Evolutionary conservation across 2,329 filamentous ascomycete genomes (phyloP), one percentile per base, ranked within the genome.

Genomic region (Blastomyces gilchristii): DNA sequence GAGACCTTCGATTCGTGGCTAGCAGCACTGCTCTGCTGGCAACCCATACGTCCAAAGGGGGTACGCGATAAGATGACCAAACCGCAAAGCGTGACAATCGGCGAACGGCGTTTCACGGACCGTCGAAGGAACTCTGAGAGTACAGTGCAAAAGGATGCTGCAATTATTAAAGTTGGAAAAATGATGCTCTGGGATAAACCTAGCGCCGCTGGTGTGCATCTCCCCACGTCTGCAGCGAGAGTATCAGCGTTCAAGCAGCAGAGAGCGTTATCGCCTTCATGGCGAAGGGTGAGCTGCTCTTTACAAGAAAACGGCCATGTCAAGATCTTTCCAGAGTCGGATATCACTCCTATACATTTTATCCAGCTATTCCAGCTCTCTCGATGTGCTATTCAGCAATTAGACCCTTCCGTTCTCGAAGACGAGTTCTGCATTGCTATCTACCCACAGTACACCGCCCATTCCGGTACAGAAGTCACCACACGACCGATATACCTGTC

Each of bases 371-470:
- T 91, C 14, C 90, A 96, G 70, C 81, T 99, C 8, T 94, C 91
- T 22, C 85, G 94, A 62, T 94, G 89, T 73, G 91, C 93, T 9
- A 87, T 99, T 61, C 94, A 99, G 74, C 86, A 92, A 69, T 80
- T 99, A 60, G 91, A 97, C 74, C 85, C 86, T 61, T 96, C 92
- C 5, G 93, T 99, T 9, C 77, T 99, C 52, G 91, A 96, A 67
- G 90, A 94, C 73, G 91, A 97, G 64, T 94, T 90, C 71, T 97
- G 92, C 77, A 89, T 99, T 66, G 92, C 90, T 61, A 93, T 99
- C 57, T 97, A 97, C 71, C 93, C 94, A 18, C 92, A 93, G 66
- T 97, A 99, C 75, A 87, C 90, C 0, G 82, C 88, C 11, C 85
- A 85, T 25, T 84, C 90, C 1, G 88, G 85, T 2, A 83, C 88